These are phyloP conservation scores for Fusarium buharicum DNA, from an alignment of 2,329 filamentous ascomycete genomes.

Conservation along the genomic window DNA sequence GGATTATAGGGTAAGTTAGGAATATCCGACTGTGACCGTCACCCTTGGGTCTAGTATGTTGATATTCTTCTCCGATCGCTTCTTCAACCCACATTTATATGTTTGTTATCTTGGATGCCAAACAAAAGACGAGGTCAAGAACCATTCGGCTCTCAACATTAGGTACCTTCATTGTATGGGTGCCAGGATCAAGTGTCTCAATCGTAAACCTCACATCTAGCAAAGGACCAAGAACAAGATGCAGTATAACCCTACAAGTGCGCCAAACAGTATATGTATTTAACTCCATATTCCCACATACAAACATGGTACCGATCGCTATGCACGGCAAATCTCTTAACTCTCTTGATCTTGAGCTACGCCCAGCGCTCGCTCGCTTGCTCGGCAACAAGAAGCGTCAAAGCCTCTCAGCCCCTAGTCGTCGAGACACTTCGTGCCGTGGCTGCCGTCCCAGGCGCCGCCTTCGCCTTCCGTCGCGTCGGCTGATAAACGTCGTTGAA, in stretches of 20 bases:
- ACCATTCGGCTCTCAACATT: no score
- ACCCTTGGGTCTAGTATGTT: no score
- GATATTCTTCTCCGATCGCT: no score
- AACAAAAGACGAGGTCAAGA: no score
- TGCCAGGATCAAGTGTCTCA: neutral
- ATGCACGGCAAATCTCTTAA: conserved; percentile 5
- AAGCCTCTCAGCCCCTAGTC: conserved; percentile 43
- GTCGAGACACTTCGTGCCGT: conserved; percentile 37
- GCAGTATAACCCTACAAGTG: neutral
- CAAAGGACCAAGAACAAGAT: neutral
- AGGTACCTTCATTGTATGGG: neutral
- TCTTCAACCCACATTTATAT: no score
- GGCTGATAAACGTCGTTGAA: conserved; percentile 97
- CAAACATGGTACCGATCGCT: conserved; percentile 8
- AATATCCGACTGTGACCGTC: no score
- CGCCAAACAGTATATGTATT: conserved; percentile 10
- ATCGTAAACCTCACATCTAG: neutral
- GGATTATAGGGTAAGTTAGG: no score
- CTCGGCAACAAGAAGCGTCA: neutral
- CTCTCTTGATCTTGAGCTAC: conserved; percentile 7
- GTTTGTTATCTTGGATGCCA: no score
- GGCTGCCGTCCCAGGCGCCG: conserved; percentile 37
- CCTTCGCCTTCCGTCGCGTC: conserved; percentile 69
- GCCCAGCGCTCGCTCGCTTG: conserved; percentile 10
- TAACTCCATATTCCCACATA: conserved; percentile 3